Conservation (phyloP, 1,139 yeast species). For the Debaryomycetaceae sp. region DNA sequence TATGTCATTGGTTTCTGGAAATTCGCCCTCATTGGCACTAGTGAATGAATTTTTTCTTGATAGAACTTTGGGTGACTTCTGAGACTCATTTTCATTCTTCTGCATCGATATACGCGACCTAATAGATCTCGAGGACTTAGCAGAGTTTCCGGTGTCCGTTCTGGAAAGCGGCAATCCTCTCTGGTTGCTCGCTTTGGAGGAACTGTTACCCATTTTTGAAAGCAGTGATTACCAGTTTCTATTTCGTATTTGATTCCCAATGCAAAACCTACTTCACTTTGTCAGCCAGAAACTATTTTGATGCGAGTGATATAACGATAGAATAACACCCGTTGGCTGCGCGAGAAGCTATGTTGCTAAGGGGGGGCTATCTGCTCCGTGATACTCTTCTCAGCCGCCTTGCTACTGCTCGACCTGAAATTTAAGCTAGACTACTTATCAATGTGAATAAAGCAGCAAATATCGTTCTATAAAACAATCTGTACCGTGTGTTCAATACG, state of each 20-base stretch:
- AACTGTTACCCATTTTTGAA: constrained; percentile 40
- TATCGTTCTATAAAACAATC: background rate
- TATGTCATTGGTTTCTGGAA: constrained; percentile 5
- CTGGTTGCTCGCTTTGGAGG: constrained; percentile 31
- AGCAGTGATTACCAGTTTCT: background rate
- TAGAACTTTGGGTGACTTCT: constrained; percentile 31
- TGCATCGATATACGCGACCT: constrained; percentile 40
- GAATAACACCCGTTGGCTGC: background rate
- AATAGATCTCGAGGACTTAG: constrained; percentile 48
- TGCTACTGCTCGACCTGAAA: background rate
- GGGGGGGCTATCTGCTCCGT: background rate
- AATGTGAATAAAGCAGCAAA: background rate
- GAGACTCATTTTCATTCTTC: constrained; percentile 27
- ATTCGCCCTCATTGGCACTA: constrained; percentile 9
- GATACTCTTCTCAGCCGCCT: background rate
- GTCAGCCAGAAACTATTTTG: too few species aligned
- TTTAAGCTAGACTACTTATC: background rate
- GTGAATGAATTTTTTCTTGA: constrained; percentile 39
- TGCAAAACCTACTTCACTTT: background rate
- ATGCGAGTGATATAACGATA: background rate
- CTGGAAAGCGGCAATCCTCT: constrained; percentile 46
- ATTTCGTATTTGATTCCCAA: background rate
- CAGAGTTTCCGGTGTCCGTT: constrained; percentile 52
- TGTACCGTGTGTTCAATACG: background rate
- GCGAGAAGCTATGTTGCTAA: background rate